These are phyloP conservation scores for Tolypocladium endophyticum DNA, from an alignment of 2,329 filamentous ascomycete species.

Conservation along the genomic window DNA sequence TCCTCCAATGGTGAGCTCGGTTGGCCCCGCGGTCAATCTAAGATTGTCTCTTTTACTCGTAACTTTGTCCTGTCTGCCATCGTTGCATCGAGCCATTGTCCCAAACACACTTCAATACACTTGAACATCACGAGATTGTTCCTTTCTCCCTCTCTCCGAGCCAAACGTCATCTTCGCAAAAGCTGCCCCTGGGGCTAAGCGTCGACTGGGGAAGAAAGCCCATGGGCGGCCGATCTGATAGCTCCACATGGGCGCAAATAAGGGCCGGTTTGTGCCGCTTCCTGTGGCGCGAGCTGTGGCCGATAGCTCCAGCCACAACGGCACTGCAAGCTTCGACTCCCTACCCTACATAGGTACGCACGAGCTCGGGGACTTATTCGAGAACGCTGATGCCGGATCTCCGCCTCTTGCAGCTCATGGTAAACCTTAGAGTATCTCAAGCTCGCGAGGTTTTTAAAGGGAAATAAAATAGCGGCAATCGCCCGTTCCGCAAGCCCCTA, in stretches of 20 bases:
- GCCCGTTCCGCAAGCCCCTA: neutral
- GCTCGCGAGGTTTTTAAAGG: too few relatives aligned
- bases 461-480: neutral
- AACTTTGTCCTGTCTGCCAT: neutral
- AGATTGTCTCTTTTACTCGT: neutral
- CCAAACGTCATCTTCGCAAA: neutral
- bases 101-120: neutral
- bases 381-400: too few relatives aligned
- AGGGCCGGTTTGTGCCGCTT: constrained; percentile 5
- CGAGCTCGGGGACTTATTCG: neutral
- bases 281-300: constrained; percentile 13
- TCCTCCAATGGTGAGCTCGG: neutral
- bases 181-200: neutral
- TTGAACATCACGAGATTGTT: neutral
- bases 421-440: neutral
- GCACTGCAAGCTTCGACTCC: neutral
- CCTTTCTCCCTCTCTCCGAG: neutral
- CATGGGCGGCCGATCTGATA: neutral
- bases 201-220: neutral
- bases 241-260: neutral
- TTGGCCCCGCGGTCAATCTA: neutral
- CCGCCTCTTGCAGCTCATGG: too few relatives aligned
- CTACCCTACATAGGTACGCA: neutral
- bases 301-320: constrained; percentile 11
- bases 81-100: neutral